These are phyloP conservation scores for Schizophyllum amplum DNA, from an alignment of 1,284 basidiomycete species.

Conservation along the genomic window DNA sequence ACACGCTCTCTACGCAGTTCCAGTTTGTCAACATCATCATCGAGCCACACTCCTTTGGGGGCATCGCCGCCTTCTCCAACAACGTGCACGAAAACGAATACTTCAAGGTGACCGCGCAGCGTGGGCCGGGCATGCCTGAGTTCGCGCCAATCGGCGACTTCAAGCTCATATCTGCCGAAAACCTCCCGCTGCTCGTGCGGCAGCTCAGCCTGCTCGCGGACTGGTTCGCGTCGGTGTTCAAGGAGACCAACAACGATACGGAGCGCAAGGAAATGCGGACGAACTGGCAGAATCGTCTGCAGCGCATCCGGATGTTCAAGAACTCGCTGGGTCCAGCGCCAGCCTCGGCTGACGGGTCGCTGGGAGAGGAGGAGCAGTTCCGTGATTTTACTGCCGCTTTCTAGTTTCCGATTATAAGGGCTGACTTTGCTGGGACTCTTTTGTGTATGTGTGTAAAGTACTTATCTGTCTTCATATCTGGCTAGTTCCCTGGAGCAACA, in stretches of 20 bases:
- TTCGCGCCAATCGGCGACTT: slow-evolving; percentile 87
- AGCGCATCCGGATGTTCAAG: slow-evolving; percentile 63
- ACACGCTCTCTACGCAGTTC: slow-evolving; percentile 89
- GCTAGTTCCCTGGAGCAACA: not conserved
- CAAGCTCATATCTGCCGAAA: slow-evolving; percentile 85
- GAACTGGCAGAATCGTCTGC: slow-evolving; percentile 79
- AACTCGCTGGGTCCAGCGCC: slow-evolving; percentile 13
- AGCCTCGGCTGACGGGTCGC: not conserved
- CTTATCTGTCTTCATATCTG: not conserved
- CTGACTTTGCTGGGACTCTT: not conserved
- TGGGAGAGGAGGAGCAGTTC: not conserved
- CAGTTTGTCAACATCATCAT: slow-evolving; percentile 98
- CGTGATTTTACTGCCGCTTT: slow-evolving; percentile 4
- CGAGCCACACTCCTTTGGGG: slow-evolving; percentile 84
- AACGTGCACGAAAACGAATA: slow-evolving; percentile 81
- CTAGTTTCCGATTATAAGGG: not conserved
- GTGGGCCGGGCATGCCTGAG: slow-evolving; percentile 81
- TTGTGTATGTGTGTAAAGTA: not conserved
- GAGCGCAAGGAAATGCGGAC: slow-evolving; percentile 73
- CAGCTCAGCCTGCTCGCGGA: slow-evolving; percentile 82
- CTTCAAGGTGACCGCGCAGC: slow-evolving; percentile 86
- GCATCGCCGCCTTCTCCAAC: slow-evolving; percentile 74
- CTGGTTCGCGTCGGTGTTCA: slow-evolving; percentile 82
- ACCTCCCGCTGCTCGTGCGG: slow-evolving; percentile 75
- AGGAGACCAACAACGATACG: slow-evolving; percentile 66